Base-by-base conservation (phyloP, 2,329 filamentous ascomycete genomes). In the Aspergillus pseudotamarii region DNA sequence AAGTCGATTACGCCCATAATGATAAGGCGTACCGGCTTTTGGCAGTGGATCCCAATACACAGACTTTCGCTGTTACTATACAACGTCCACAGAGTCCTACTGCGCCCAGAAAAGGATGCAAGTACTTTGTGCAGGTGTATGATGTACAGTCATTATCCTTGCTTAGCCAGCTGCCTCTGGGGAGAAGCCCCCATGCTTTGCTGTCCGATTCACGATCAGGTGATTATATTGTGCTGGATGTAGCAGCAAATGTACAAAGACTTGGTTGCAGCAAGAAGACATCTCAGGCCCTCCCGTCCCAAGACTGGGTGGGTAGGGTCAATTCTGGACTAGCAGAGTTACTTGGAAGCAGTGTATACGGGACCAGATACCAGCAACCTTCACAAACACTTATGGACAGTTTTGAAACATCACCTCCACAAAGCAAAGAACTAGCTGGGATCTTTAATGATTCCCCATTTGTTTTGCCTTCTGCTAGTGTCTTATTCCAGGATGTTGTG, bases 161-260 rank as follows among this genome's bases (percentile, higher is more conserved):
- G 12, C 76, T 91, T 38, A 84, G 88, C 69, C 81, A 87, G 65
- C 81, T 80, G 32, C 85, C 86, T 11, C 67, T 81, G 11, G 81
- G 86, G 3, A 82, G 84, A 61, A 79, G 87, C 26, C 86, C 93
- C 12, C 86, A 90, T 26, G 88, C 89, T 14, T 78, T 97, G 1
- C 80, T 92, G 2, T 84, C 91, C 3, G 84, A 87, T 23, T 81
- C 85, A 14, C 84, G 83, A 23, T 86, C 88, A 2, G 88, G 87
- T 53, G 92, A 93, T 5, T 97, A 92, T 75, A 81, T 95, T 45
- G 80, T 90, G 11, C 78, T 97, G 6, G 93, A 96, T 74, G 85
- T 89, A n/a, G 83, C 87, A 0, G 92, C 92, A 16, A 89, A 91
- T 71, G 82, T 96, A 45, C 88, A 88, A 79, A 74, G 73, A 45